phyloP scores from a whole-genome alignment of 495 filamentous ascomycete genomes.

The Pyrenula massariospora region DNA sequence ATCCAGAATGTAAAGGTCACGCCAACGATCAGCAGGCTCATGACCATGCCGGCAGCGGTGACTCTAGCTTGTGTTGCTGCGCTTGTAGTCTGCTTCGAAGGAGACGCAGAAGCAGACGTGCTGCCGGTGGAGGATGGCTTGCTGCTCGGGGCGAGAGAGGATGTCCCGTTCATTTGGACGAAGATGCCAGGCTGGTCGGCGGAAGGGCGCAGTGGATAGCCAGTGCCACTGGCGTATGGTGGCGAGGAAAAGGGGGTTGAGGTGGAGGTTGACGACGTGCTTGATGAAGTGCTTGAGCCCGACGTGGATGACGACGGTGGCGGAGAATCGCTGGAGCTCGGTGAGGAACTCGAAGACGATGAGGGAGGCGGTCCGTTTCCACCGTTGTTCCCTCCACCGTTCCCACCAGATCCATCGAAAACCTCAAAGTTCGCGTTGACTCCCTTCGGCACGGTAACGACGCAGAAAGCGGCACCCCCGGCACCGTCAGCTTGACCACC shows the following conservation, averaged over 20 bases:
- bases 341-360: neutral
- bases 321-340: neutral
- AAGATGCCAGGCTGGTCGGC: neutral
- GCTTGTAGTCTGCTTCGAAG: conserved; percentile 6
- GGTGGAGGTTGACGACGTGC: neutral
- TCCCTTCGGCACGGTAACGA: conserved; percentile 65
- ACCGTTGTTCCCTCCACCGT: neutral
- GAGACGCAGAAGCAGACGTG: conserved; percentile 11
- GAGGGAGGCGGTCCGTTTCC: neutral
- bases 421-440: conserved; percentile 58
- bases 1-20: neutral
- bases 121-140: conserved; percentile 11
- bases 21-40: conserved; percentile 1
- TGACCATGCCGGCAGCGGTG: neutral
- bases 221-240: neutral
- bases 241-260: neutral
- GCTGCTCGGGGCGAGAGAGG: conserved; percentile 6
- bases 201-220: neutral
- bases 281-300: neutral
- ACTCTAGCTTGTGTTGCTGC: conserved; percentile 3
- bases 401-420: conserved; percentile 28
- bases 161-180: conserved; percentile 2
- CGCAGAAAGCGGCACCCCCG: conserved; percentile 63
- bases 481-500: conserved; percentile 44
- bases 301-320: neutral